Percentiles rank a stretch among this genome's conserved stretches.
phyloP scores from a whole-genome alignment of 495 filamentous ascomycete genomes.

The Darksidea phi region DNA sequence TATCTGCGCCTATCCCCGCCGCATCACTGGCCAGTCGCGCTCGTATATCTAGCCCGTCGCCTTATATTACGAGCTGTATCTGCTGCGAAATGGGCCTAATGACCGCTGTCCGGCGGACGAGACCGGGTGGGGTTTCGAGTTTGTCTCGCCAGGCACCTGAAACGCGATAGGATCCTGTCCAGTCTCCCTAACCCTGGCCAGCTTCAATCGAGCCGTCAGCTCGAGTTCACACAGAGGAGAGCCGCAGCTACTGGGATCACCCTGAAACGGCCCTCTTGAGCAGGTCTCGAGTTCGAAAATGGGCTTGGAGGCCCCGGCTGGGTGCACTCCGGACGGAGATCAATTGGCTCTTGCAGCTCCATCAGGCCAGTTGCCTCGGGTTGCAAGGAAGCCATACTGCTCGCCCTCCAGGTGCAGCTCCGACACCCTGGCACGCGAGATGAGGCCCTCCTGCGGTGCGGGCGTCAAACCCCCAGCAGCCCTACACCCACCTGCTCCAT shows the following conservation, averaged over 20 bases:
- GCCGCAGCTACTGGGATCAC: slow-evolving; percentile 5
- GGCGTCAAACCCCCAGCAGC: slow-evolving; percentile 7
- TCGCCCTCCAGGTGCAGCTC: background rate
- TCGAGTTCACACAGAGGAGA: slow-evolving; percentile 18
- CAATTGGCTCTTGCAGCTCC: slow-evolving; percentile 16
- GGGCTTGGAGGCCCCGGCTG: slow-evolving; percentile 26
- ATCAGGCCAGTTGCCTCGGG: slow-evolving; percentile 19
- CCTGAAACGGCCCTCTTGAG: slow-evolving; percentile 29
- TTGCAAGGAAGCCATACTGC: slow-evolving; percentile 11
- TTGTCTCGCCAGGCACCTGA: no score
- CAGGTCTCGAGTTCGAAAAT: slow-evolving; percentile 33
- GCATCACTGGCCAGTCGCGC: no score
- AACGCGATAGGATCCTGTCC: background rate
- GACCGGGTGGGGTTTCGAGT: no score
- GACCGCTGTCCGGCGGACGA: no score
- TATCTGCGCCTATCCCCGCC: no score
- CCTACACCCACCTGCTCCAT: slow-evolving; percentile 15
- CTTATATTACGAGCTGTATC: no score
- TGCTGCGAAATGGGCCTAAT: no score
- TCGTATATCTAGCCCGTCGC: no score
- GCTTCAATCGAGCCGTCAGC: slow-evolving; percentile 9
- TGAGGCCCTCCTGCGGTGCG: background rate
- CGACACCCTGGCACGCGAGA: background rate
- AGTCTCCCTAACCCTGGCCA: background rate
- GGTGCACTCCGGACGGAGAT: slow-evolving; percentile 22